Conservation (phyloP, 2,329 filamentous ascomycete genomes). For the Bipolaris gigantea region DNA sequence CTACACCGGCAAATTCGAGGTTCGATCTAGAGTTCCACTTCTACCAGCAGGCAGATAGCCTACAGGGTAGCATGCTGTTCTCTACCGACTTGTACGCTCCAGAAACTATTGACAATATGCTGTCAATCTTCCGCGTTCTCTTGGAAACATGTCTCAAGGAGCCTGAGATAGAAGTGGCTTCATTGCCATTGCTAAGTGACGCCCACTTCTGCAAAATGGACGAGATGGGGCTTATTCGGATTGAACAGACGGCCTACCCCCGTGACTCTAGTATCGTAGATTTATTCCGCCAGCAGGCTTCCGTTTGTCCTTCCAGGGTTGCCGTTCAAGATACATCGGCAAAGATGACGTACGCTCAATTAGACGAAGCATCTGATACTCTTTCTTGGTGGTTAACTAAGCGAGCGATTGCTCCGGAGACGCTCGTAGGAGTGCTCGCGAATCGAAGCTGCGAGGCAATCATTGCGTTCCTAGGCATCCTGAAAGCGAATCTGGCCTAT, state of each 20-base stretch:
- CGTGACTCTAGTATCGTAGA: slow-evolving; percentile 6
- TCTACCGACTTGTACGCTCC: slow-evolving; percentile 3
- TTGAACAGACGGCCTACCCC: slow-evolving; percentile 1
- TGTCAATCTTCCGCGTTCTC: slow-evolving; percentile 4
- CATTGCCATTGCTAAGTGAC: neutral
- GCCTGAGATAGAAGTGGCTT: neutral
- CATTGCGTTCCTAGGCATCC: slow-evolving; percentile 45
- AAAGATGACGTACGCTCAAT: slow-evolving; percentile 12
- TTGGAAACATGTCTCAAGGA: slow-evolving; percentile 5
- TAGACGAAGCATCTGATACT: slow-evolving; percentile 4
- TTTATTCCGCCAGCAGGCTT: slow-evolving; percentile 7
- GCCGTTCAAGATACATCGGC: slow-evolving; percentile 12
- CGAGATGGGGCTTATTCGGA: neutral
- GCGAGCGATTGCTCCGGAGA: slow-evolving; percentile 2
- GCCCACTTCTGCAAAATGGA: neutral
- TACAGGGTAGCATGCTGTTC: neutral
- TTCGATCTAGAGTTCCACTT: slow-evolving; percentile 3
- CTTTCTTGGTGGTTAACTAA: slow-evolving; percentile 6
- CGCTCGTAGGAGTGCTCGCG: slow-evolving; percentile 21
- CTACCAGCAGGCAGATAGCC: neutral
- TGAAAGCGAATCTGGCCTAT: slow-evolving; percentile 49
- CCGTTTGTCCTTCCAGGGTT: neutral
- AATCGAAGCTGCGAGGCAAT: slow-evolving; percentile 19
- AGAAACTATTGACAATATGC: slow-evolving; percentile 6
- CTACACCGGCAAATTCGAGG: neutral